Percentiles rank a stretch among this genome's conserved stretches.
Conservation (phyloP, 257 asterid species). For the Solanum commersonii region DNA sequence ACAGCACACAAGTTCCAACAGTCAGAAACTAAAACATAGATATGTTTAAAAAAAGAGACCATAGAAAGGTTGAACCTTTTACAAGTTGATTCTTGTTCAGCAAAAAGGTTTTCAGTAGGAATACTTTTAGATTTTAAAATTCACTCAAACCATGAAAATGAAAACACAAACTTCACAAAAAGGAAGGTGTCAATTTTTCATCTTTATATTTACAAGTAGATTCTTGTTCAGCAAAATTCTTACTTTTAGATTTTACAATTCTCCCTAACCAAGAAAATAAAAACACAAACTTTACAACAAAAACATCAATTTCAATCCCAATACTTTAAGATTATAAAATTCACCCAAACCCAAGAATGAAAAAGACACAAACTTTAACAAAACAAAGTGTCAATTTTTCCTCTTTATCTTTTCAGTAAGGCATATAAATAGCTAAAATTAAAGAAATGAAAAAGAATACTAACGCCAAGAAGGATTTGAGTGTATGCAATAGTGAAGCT, state of each 20-base stretch:
- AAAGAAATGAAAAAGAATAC: constrained; percentile 5
- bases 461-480: constrained; percentile 91
- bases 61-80: not conserved
- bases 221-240: not conserved
- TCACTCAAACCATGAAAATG: not conserved
- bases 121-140: not conserved
- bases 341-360: not conserved
- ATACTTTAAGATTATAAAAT: not conserved
- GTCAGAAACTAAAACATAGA: not conserved
- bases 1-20: not conserved
- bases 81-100: not conserved
- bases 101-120: not conserved
- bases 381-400: not conserved
- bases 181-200: not conserved
- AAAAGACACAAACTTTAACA: not conserved
- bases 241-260: not conserved
- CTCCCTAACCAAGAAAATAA: not conserved
- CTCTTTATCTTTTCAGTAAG: not conserved
- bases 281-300: not conserved
- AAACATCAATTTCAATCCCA: not conserved
- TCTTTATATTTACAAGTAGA: not conserved
- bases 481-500: constrained; percentile 95
- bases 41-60: not conserved
- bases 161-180: not conserved
- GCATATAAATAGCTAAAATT: not conserved